Evolutionary conservation across 306 rosid species (phyloP).

Genomic region (Carpinus viminea): DNA sequence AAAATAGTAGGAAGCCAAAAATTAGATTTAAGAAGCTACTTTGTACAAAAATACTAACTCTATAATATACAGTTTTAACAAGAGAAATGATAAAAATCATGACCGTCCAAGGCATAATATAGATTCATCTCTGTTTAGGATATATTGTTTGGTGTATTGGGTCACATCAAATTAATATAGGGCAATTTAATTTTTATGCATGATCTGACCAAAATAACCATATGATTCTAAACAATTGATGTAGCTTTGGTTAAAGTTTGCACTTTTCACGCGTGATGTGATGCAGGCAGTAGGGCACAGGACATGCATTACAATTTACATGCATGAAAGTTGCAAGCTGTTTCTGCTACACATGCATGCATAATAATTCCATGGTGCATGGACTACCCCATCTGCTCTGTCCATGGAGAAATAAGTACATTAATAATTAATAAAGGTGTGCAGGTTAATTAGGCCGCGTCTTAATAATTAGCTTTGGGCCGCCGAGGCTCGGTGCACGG

Average conservation of each 20-base stretch:
- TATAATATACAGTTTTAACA: too few species aligned
- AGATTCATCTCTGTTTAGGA: too few species aligned
- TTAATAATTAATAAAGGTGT: neutral
- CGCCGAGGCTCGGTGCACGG: too few species aligned
- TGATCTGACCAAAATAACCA: neutral
- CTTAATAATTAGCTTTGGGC: too few species aligned
- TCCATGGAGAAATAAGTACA: neutral
- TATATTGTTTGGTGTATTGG: too few species aligned
- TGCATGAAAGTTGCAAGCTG: neutral
- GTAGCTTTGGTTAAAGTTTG: neutral
- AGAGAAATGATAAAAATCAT: too few species aligned
- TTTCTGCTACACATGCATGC: neutral
- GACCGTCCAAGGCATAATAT: too few species aligned
- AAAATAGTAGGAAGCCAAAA: too few species aligned
- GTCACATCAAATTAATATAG: too few species aligned
- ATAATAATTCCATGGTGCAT: constrained; percentile 8
- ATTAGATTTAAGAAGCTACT: too few species aligned
- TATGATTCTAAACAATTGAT: neutral
- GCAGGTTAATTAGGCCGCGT: too few species aligned
- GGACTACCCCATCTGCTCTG: neutral
- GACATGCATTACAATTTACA: neutral
- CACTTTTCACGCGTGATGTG: neutral
- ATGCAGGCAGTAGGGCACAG: neutral
- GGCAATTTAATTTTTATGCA: neutral
- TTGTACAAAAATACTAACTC: too few species aligned